A percentile compares a stretch with the other conserved stretches of the same genome.
These are phyloP conservation scores for Kalaharituber pfeilii DNA, from an alignment of 2,329 filamentous ascomycete genomes.

Conservation along the genomic window DNA sequence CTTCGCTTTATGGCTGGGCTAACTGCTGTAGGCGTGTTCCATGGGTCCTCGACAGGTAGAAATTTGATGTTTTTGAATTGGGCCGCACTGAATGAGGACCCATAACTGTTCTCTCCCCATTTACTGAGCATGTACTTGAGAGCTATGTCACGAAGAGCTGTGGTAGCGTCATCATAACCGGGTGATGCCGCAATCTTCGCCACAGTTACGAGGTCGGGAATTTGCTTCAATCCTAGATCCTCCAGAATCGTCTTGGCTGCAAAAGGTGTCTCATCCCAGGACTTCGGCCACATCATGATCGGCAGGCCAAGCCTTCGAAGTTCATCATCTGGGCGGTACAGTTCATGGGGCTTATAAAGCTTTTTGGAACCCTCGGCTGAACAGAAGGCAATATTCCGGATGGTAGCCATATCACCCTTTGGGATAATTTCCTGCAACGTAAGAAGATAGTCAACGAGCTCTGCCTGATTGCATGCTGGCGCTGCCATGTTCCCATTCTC, in stretches of 20 bases:
- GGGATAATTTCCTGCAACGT: conserved; percentile 86
- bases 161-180: background rate
- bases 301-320: conserved; percentile 55
- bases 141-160: conserved; percentile 43
- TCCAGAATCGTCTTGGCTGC: conserved; percentile 25
- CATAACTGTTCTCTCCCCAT: conserved; percentile 60
- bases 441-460: conserved; percentile 83
- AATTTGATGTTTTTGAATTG: conserved; percentile 23
- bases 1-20: conserved; percentile 27
- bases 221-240: conserved; percentile 27
- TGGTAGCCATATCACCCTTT: conserved; percentile 55
- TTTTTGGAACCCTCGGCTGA: conserved; percentile 21
- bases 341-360: conserved; percentile 55
- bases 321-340: conserved; percentile 61
- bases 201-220: background rate
- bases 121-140: conserved; percentile 71
- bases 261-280: conserved; percentile 42
- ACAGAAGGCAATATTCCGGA: conserved; percentile 63
- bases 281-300: conserved; percentile 65
- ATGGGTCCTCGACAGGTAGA: conserved; percentile 23
- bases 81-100: conserved; percentile 22
- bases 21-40: conserved; percentile 2
- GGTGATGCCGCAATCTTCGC: background rate
- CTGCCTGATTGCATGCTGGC: conserved; percentile 75
- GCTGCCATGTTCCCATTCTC: conserved; percentile 34